Evolutionary conservation across 148 eudicot species (phyloP).

Genomic region (Diospyros kaki): DNA sequence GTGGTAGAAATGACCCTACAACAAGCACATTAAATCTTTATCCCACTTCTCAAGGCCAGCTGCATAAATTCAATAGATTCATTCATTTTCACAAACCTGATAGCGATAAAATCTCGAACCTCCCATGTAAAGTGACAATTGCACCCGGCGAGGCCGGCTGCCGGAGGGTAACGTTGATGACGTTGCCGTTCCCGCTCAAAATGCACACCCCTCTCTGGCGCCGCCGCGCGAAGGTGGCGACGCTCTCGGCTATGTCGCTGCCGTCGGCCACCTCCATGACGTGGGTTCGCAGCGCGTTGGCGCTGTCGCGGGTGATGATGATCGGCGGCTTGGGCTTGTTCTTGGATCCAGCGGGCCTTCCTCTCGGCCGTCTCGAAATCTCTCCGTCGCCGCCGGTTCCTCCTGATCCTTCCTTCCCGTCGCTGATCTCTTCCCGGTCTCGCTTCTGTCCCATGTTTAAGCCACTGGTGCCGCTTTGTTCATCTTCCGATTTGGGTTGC

Average conservation of each 20-base stretch:
- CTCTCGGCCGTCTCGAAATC: conserved; percentile 42
- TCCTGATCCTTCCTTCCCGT: conserved; percentile 12
- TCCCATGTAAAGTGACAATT: conserved; percentile 57
- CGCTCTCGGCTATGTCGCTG: conserved; percentile 61
- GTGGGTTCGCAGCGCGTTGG: conserved; percentile 71
- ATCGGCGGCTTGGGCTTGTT: conserved; percentile 75
- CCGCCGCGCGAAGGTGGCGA: conserved; percentile 50
- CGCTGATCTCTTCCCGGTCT: conserved; percentile 38
- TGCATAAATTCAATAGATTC: too few relatives aligned
- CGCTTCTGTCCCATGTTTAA: conserved; percentile 30
- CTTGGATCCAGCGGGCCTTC: conserved; percentile 66
- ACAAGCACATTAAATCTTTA: too few relatives aligned
- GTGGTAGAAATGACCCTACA: conserved; percentile 53
- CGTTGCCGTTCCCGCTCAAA: conserved; percentile 59
- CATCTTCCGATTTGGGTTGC: conserved; percentile 47
- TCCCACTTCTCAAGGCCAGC: too few relatives aligned
- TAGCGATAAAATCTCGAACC: conserved; percentile 66
- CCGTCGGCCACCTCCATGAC: conserved; percentile 75
- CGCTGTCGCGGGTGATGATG: conserved; percentile 68
- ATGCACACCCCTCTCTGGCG: conserved; percentile 75
- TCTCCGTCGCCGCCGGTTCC: conserved; percentile 17
- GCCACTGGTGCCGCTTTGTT: conserved; percentile 48
- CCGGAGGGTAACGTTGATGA: conserved; percentile 64
- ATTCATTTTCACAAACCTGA: conserved; percentile 16
- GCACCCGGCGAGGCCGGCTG: conserved; percentile 57